Percentiles rank a stretch among this genome's conserved stretches.
Conservation (phyloP, 257 asterid species). For the Solanum chmielewskii region DNA sequence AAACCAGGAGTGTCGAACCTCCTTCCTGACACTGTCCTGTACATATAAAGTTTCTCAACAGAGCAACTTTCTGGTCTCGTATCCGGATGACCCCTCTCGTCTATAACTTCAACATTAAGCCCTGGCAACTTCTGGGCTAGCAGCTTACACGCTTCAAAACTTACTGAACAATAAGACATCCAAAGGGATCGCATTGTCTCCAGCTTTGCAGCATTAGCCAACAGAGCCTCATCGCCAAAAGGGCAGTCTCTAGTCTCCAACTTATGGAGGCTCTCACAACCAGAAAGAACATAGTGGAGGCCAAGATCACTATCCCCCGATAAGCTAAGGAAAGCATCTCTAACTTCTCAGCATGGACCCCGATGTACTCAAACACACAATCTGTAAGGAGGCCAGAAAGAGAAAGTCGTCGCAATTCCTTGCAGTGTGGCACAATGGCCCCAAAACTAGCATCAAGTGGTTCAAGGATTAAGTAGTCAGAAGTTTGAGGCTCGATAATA, state of each 20-base stretch:
- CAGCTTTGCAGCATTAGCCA: not conserved
- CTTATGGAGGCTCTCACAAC: not conserved
- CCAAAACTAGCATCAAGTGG: not conserved
- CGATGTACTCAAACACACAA: not conserved
- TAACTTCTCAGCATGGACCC: not conserved
- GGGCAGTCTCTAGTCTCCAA: not conserved
- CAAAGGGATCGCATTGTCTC: not conserved
- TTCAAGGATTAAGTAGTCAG: not conserved
- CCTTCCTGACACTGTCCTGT: not conserved
- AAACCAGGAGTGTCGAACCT: constrained; percentile 6
- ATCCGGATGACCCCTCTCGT: not conserved
- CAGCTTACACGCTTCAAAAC: not conserved
- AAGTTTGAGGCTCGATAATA: not conserved
- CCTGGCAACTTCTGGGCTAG: not conserved
- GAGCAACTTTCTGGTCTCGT: not conserved
- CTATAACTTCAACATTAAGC: not conserved
- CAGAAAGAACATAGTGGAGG: not conserved
- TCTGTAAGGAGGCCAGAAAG: not conserved
- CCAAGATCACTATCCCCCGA: not conserved
- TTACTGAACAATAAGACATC: not conserved
- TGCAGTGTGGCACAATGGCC: not conserved
- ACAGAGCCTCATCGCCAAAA: not conserved
- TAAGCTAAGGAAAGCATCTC: not conserved
- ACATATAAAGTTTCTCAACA: not conserved
- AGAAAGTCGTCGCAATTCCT: not conserved